Evolutionary conservation across 2,329 filamentous ascomycete species (phyloP).

Genomic region (Alternaria dauci): DNA sequence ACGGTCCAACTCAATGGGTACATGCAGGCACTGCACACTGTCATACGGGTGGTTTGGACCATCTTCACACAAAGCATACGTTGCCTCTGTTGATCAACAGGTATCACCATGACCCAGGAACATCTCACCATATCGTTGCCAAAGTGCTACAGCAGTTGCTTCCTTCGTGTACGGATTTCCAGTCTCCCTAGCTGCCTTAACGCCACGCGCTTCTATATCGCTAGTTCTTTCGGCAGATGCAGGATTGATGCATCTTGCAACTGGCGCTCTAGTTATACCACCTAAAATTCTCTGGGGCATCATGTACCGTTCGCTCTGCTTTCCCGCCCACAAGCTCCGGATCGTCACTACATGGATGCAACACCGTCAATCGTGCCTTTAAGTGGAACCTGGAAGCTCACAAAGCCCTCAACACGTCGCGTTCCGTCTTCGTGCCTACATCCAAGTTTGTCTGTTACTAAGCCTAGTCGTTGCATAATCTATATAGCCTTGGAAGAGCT

Average conservation of each 20-base stretch:
- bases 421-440: neutral
- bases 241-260: neutral
- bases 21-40: slow-evolving; percentile 13
- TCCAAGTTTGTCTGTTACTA: neutral
- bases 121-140: neutral
- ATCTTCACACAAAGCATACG: neutral
- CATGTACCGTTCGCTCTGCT: neutral
- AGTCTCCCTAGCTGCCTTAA: neutral
- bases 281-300: neutral
- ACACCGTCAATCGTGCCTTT: slow-evolving; percentile 1
- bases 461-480: neutral
- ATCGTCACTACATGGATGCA: neutral
- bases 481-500: neutral
- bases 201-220: neutral
- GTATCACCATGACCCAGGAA: slow-evolving; percentile 3
- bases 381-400: neutral
- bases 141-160: neutral
- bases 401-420: neutral
- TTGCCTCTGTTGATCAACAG: slow-evolving; percentile 5
- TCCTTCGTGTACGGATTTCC: neutral
- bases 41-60: slow-evolving; percentile 15
- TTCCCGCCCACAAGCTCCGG: neutral
- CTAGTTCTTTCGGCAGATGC: neutral
- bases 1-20: slow-evolving; percentile 3
- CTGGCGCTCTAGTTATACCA: neutral